Base-by-base conservation (phyloP, 257 asterid species). In the Przewalskia tangutica region DNA sequence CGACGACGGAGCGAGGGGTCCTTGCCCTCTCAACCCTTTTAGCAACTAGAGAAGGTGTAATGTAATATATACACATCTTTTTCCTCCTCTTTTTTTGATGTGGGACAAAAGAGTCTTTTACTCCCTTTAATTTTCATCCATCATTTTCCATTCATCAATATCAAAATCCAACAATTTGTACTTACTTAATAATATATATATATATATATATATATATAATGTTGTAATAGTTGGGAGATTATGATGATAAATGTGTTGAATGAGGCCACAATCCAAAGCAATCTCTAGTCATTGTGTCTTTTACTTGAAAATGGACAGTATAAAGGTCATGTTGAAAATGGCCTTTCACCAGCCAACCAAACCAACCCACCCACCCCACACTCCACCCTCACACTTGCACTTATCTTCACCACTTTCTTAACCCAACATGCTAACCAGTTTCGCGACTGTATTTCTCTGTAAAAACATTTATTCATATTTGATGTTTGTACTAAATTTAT, bases 241-340 rank as follows among this genome's bases (percentile, higher is more conserved):
- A 23, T 73, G 79, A 73, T 73, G 79, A 73, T 48, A 20, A 44
- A 73, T 48, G 40, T 23, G 42, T 79, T 79, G 82, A 79, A 79
- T 79, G 82, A 60, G 59, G 58, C 59, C 82, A 79, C 17, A 10
- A 79, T 62, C 48, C 53, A 48, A 65, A 59, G 58, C 71, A 79
- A 36, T 42, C 23, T 73, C 36, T 12, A 73, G 60, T 73, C 79
- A 73, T 79, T 79, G 8, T 77, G 81, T 79, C 46, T 44, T 17
- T 53, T 18, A 59, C 82, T 46, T 11, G 73, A 8, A 79, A 79
- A 79, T 53, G 82, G 60, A 44, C 73, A 63, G 13, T 48, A 73
- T 73, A 62, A 79, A 79, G 82, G 71, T 51, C 46, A 62, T 40
- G 48, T 79, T 79, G 82, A 79, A 79, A 79, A 79, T 63, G 82